Evolutionary conservation across 768 basidiomycete species (phyloP).

Genomic region (Wakefieldia striispora): DNA sequence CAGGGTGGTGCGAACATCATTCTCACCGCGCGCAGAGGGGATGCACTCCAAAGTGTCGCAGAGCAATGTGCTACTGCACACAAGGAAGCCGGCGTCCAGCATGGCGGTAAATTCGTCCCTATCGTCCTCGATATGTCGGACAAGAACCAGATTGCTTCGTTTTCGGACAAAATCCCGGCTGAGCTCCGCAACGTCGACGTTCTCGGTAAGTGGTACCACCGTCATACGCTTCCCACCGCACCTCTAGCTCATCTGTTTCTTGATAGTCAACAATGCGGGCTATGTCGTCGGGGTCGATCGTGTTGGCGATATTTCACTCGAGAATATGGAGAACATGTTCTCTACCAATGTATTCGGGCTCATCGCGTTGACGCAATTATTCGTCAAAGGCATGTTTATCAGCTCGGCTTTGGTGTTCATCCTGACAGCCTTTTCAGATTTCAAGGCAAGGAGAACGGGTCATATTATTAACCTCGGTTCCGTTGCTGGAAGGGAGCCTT

Average conservation of each 20-base stretch:
- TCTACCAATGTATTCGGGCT: slow-evolving; percentile 81
- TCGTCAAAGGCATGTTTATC: slow-evolving; percentile 47
- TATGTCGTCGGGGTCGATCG: slow-evolving; percentile 86
- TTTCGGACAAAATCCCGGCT: slow-evolving; percentile 70
- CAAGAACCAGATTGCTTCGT: slow-evolving; percentile 61
- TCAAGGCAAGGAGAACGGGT: slow-evolving; percentile 72
- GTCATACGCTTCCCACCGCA: not conserved
- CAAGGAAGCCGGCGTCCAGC: slow-evolving; percentile 64
- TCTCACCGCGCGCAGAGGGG: slow-evolving; percentile 74
- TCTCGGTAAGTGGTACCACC: slow-evolving; percentile 53
- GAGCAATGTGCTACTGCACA: slow-evolving; percentile 68
- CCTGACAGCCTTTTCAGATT: slow-evolving; percentile 46
- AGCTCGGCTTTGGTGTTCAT: not conserved
- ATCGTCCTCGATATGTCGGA: slow-evolving; percentile 82
- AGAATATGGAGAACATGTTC: slow-evolving; percentile 83
- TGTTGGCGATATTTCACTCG: slow-evolving; percentile 76
- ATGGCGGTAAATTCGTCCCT: slow-evolving; percentile 75
- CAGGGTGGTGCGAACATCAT: slow-evolving; percentile 88
- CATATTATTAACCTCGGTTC: slow-evolving; percentile 97
- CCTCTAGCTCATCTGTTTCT: not conserved
- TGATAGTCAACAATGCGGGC: slow-evolving; percentile 75
- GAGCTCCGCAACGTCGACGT: slow-evolving; percentile 77
- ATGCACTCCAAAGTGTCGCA: slow-evolving; percentile 68
- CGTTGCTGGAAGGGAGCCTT: slow-evolving; percentile 84
- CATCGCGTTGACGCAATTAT: slow-evolving; percentile 77